Base-by-base conservation (phyloP, 2,329 filamentous ascomycete species). In the Epichloe aotearoae region DNA sequence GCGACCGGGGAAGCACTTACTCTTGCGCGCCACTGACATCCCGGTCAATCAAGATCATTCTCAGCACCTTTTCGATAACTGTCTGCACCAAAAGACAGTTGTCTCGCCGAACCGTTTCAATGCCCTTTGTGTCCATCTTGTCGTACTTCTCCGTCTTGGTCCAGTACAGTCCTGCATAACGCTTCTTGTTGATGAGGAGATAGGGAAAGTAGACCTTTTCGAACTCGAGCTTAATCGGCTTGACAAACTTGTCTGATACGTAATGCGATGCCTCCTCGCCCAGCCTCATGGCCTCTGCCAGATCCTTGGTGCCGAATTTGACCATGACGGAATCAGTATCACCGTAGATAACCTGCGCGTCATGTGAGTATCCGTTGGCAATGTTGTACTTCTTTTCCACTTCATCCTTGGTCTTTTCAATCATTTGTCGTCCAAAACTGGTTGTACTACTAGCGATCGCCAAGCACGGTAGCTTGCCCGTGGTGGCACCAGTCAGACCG, bases 271-370 rank as follows among this genome's bases (percentile, higher is more conserved):
- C 93, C 66, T 98, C 90, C 62, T 95, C 79, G n/a, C 93, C 93
- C 23, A 98, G 74, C 62, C 86, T 89, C 93, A 98, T 98, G 20
- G 89, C 85, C 56, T 93, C 87, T 5, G 80, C 77, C 17, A 98
- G 74, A 56, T 96, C 89, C 41, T 82, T 83, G 10, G 89, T 90
- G 42, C 93, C 93, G 58, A 98, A 98, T 63, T 96, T 97, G 54
- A 98, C 91, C 93, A 98, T 98, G 71, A 98, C 93, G 8, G 93
- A 98, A 76, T 98, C 93, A 2, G 93, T 98, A 68, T 98, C 93
- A 72, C 93, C 93, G 59, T 98, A 98, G 56, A 98, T 94, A 70
- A 98, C 93, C 64, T 96, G 83, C 0, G 93, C 93, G 65, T 98
- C 87, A 65, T 97, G 88, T 2, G 79, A 82, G 68, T 97, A 98